These are phyloP conservation scores for Macadamia tetraphylla DNA, from an alignment of 164 flowering plant species.

Conservation along the genomic window DNA sequence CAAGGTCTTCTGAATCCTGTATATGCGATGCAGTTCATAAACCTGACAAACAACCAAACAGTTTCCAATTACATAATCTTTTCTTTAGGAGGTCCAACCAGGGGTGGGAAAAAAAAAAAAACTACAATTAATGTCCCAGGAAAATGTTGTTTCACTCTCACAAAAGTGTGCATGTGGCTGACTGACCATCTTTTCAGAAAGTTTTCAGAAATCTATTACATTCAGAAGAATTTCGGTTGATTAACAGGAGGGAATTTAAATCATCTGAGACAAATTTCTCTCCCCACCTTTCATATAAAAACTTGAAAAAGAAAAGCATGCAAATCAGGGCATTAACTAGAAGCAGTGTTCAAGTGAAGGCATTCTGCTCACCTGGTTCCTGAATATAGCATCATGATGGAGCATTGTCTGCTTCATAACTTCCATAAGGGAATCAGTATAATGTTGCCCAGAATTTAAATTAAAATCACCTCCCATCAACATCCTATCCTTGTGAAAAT, in stretches of 20 bases:
- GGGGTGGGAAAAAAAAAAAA: background rate
- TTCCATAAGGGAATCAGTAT: conserved; percentile 26
- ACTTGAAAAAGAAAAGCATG: too few relatives aligned
- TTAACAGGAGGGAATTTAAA: too few relatives aligned
- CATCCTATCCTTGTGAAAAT: conserved; percentile 22
- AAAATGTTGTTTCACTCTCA: too few relatives aligned
- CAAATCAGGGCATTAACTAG: too few relatives aligned
- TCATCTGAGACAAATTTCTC: too few relatives aligned
- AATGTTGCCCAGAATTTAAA: conserved; percentile 20
- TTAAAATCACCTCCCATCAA: conserved; percentile 23
- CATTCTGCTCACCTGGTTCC: conserved; percentile 35
- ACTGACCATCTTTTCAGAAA: too few relatives aligned
- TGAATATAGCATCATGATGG: conserved; percentile 39
- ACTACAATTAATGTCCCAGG: too few relatives aligned
- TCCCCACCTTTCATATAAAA: too few relatives aligned
- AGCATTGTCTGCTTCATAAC: conserved; percentile 35
- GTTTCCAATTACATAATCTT: background rate
- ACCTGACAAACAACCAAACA: conserved; percentile 25
- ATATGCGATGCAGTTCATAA: conserved; percentile 46
- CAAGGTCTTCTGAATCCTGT: conserved; percentile 29
- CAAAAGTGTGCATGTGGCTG: too few relatives aligned
- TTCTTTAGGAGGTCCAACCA: too few relatives aligned
- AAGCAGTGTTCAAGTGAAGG: too few relatives aligned
- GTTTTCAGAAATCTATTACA: too few relatives aligned
- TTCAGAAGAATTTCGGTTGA: background rate